Evolutionary conservation across 768 basidiomycete genomes (phyloP).

Genomic region (Tricholoma hemisulphureum): DNA sequence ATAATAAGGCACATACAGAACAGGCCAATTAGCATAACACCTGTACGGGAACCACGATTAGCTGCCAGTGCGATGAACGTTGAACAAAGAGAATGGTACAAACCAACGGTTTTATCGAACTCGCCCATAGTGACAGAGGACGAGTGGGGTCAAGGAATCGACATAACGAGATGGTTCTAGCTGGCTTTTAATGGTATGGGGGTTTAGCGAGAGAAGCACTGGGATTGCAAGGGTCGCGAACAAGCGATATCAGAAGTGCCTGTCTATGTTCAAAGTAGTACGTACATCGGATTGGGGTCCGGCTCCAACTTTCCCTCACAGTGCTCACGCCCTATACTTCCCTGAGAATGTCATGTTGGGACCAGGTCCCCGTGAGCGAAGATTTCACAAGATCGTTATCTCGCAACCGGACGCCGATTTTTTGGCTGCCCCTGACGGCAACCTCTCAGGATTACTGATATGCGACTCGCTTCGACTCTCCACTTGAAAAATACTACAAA

Average conservation of each 20-base stretch:
- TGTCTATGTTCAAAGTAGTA: too few species aligned
- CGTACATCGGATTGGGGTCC: too few species aligned
- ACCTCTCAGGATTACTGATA: not conserved
- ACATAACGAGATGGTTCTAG: not conserved
- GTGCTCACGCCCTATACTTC: not conserved
- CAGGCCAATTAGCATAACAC: slow-evolving; percentile 25
- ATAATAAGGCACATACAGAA: slow-evolving; percentile 18
- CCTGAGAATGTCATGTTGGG: not conserved
- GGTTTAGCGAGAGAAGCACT: slow-evolving; percentile 6
- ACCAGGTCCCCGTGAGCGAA: not conserved
- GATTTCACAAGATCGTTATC: not conserved
- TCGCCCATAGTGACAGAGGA: slow-evolving; percentile 15
- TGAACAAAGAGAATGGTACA: slow-evolving; percentile 3
- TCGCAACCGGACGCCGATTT: not conserved
- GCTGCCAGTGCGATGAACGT: not conserved
- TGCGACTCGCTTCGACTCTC: not conserved
- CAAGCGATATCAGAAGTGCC: not conserved
- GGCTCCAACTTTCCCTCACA: too few species aligned
- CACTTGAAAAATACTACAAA: not conserved
- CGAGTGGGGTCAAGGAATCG: not conserved
- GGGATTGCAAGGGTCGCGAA: slow-evolving; percentile 10
- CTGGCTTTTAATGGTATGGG: not conserved
- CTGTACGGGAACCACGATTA: slow-evolving; percentile 9
- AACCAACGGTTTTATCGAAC: slow-evolving; percentile 30
- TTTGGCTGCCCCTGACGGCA: too few species aligned